phyloP scores from a whole-genome alignment of 768 basidiomycete species.

The Suillus occidentalis region DNA sequence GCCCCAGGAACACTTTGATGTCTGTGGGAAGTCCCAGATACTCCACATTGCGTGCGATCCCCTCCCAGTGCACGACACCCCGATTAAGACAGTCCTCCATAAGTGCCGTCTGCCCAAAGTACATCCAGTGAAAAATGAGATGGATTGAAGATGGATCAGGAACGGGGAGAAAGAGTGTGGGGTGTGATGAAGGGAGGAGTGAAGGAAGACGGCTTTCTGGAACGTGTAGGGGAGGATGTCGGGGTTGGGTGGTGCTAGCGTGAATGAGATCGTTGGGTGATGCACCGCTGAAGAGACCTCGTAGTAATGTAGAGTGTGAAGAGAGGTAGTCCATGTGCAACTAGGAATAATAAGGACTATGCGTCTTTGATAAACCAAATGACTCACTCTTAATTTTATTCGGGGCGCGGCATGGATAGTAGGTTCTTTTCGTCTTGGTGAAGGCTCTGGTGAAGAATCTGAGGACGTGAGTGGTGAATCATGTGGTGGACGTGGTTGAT shows the following conservation, averaged over 20 bases:
- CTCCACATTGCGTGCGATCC: constrained; percentile 85
- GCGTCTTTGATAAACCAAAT: neutral
- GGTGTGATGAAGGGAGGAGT: constrained; percentile 67
- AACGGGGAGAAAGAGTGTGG: constrained; percentile 70
- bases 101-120: constrained; percentile 66
- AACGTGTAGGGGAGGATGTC: constrained; percentile 31
- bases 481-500: neutral
- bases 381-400: constrained; percentile 61
- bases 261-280: constrained; percentile 59
- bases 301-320: constrained; percentile 76
- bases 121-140: constrained; percentile 77
- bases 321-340: constrained; percentile 80
- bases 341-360: constrained; percentile 36
- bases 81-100: constrained; percentile 69
- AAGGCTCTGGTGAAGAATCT: constrained; percentile 10
- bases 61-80: constrained; percentile 78
- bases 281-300: constrained; percentile 68
- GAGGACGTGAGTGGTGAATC: constrained; percentile 8
- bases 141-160: constrained; percentile 74
- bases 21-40: constrained; percentile 77
- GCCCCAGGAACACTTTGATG: constrained; percentile 74
- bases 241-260: constrained; percentile 26
- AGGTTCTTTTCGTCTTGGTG: constrained; percentile 47
- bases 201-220: constrained; percentile 61
- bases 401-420: constrained; percentile 50